Conservation (phyloP, 179 eudicot genomes). For the Spergularia azorica region DNA sequence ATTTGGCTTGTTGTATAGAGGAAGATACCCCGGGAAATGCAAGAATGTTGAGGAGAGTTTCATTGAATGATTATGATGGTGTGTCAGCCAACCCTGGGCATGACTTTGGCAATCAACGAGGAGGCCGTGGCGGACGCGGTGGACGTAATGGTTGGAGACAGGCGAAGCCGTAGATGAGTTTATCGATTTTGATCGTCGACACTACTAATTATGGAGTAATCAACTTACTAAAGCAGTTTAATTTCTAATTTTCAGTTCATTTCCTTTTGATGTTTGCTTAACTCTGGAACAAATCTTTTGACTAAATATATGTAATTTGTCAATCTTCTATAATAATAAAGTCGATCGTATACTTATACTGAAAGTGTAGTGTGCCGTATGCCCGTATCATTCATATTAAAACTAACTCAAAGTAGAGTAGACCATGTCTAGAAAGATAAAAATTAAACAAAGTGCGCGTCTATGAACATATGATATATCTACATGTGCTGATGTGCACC, state of each 20-base stretch:
- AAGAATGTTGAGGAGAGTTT: constrained; percentile 27
- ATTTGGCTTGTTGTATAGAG: constrained; percentile 4
- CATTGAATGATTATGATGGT: constrained; percentile 34
- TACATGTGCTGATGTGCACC: too few relatives aligned
- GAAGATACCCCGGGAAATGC: background rate
- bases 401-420: too few relatives aligned
- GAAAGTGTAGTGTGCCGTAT: too few relatives aligned
- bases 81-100: constrained; percentile 50
- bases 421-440: too few relatives aligned
- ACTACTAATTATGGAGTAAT: background rate
- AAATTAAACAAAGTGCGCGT: too few relatives aligned
- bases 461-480: too few relatives aligned
- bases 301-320: background rate
- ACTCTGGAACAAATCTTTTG: background rate
- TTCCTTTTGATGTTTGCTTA: constrained; percentile 2
- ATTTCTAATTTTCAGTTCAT: background rate
- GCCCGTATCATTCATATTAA: too few relatives aligned
- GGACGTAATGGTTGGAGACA: constrained; percentile 19
- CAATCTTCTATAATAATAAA: background rate
- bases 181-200: background rate
- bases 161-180: background rate
- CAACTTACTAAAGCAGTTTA: background rate
- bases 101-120: constrained; percentile 28
- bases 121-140: constrained; percentile 7
- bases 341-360: too few relatives aligned